These are phyloP conservation scores for Logfia minima DNA, from an alignment of 129 eudicot species.

Conservation along the genomic window DNA sequence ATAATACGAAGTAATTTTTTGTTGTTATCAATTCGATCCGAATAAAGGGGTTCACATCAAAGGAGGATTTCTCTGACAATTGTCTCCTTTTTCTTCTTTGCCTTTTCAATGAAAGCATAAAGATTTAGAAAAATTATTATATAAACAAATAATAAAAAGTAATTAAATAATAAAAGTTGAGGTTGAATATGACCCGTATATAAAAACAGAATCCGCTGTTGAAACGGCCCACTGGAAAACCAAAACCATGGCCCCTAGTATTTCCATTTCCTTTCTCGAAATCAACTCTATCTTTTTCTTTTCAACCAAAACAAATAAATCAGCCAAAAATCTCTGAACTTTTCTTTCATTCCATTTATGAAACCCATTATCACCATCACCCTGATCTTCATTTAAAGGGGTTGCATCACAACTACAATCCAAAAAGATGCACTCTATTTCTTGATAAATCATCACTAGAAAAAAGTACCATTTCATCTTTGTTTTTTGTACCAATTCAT, in stretches of 20 bases:
- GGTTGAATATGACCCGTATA: constrained; percentile 21
- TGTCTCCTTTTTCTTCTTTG: too few relatives aligned
- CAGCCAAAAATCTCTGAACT: not conserved
- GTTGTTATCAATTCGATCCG: too few relatives aligned
- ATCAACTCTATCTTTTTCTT: constrained; percentile 42
- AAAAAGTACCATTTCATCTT: constrained; percentile 15
- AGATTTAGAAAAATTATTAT: not conserved
- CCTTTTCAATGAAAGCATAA: too few relatives aligned
- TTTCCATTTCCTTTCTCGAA: constrained; percentile 36
- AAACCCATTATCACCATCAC: constrained; percentile 19
- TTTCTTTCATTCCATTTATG: constrained; percentile 24
- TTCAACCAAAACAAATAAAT: constrained; percentile 13
- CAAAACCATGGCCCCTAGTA: constrained; percentile 68
- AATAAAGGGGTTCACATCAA: too few relatives aligned
- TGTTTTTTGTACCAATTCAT: not conserved
- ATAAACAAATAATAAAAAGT: not conserved
- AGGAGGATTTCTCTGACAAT: too few relatives aligned
- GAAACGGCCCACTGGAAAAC: constrained; percentile 81
- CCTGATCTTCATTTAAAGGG: constrained; percentile 1
- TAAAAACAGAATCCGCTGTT: constrained; percentile 55
- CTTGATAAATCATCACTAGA: constrained; percentile 20
- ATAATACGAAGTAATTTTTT: too few relatives aligned
- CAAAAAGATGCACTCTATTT: constrained; percentile 26
- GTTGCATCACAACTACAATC: constrained; percentile 12
- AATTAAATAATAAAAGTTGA: not conserved